Base-by-base conservation (phyloP, 2,329 filamentous ascomycete species). In the Fusarium incarnatum region DNA sequence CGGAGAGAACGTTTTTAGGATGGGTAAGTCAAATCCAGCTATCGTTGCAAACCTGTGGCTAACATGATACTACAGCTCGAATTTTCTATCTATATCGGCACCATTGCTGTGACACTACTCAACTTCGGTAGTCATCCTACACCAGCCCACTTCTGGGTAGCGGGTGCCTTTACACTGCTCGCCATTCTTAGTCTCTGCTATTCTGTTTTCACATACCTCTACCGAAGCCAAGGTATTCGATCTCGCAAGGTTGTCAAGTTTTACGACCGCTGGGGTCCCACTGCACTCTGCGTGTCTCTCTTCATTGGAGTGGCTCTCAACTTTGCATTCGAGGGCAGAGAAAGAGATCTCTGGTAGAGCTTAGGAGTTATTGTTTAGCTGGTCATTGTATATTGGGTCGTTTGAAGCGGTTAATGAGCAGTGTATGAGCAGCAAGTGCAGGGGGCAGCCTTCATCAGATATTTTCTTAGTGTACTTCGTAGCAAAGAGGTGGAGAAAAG, bases 11-110 rank as follows among this genome's bases (percentile, higher is more conserved):
- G 1, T 99, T 98, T 82, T 87, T 99, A 60, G 93, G 94, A 68
- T 99, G 96, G 94, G 90, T 92, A 82, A 83, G 89, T 82, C 28
- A 10, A 15, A 41, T 23, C 11, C 15, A n/a, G 16, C 44, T 13
- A 11, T 16, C 12, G n/a, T 8, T 6, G 13, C 13, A 15, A 15
- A 32, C n/a, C 18, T 27, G 18, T 60, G 20, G 52, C 59, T 56
- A 45, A 73, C 47, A 11, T 53, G 25, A 44, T 12, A 34, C 77
- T 63, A 76, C 71, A 92, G 92, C 92, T 99, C 75, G 95, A 99
- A 81, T 98, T 97, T 81, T 95, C 92, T 52, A 97, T 98, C 77
- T 94, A 98, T 77, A 90, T 99, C 56, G 94, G 93, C 74, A 92
- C 92, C 28, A 95, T 97, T 74, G 93, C 94, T 15, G 91, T 92